Percentiles rank a stretch among this genome's conserved stretches.
Conservation (phyloP, 768 basidiomycete genomes). For the Sarcodon aspratus region DNA sequence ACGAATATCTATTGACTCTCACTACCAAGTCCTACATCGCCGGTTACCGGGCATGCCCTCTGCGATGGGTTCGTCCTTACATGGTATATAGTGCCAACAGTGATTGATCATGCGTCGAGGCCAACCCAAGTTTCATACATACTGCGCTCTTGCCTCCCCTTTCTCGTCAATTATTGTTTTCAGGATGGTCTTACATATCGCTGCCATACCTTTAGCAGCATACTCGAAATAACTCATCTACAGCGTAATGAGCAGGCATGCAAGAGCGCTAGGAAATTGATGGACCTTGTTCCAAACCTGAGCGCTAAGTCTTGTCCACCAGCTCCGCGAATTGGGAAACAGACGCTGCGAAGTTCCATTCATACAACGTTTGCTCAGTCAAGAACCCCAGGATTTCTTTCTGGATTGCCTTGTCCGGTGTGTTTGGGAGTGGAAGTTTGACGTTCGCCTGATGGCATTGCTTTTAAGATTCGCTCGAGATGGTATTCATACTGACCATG, state of each 20-base stretch:
- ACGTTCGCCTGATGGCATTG: conserved; percentile 24
- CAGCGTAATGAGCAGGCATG: background rate
- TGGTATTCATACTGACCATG: conserved; percentile 40
- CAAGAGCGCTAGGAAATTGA: background rate
- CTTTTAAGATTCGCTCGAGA: background rate
- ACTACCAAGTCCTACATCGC: too few species aligned
- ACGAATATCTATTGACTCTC: too few species aligned
- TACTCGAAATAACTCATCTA: background rate
- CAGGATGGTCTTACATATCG: background rate
- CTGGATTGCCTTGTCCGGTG: conserved; percentile 4
- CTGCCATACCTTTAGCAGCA: background rate
- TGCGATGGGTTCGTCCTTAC: too few species aligned
- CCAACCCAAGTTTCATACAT: too few species aligned
- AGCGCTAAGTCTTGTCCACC: conserved; percentile 23
- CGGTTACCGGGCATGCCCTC: too few species aligned
- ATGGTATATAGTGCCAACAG: too few species aligned
- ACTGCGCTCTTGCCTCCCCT: background rate
- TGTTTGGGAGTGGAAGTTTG: conserved; percentile 24
- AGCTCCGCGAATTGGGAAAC: conserved; percentile 17
- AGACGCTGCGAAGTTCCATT: conserved; percentile 18
- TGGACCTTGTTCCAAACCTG: conserved; percentile 27
- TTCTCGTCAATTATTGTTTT: background rate
- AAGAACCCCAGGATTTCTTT: conserved; percentile 7
- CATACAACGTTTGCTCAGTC: conserved; percentile 12
- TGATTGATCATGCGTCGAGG: too few species aligned